Percentiles rank a stretch among this genome's conserved stretches.
Conservation (phyloP, 768 basidiomycete genomes). For the Omphalotus guepiniiformis region DNA sequence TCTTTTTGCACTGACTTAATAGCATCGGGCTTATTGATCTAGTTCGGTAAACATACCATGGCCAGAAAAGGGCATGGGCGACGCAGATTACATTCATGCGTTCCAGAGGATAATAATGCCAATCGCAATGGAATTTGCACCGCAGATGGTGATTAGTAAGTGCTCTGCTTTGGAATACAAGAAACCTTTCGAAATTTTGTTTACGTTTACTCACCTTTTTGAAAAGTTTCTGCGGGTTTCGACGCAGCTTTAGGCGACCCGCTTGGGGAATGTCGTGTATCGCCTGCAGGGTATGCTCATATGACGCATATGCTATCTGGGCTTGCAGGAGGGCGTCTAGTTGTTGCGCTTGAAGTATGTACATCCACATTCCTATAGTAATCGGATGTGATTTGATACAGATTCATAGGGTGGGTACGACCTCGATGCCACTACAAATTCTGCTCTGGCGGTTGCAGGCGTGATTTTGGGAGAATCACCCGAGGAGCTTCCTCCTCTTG, state of each 20-base stretch:
- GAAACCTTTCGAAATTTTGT: neutral
- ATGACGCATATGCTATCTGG: conserved; percentile 97
- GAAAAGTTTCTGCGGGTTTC: conserved; percentile 91
- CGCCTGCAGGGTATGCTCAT: conserved; percentile 92
- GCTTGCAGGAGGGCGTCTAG: conserved; percentile 82
- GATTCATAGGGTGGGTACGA: conserved; percentile 86
- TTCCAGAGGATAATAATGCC: conserved; percentile 97
- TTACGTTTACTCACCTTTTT: too few species aligned
- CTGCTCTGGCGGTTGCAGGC: conserved; percentile 80
- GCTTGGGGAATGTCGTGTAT: conserved; percentile 86
- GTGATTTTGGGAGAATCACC: conserved; percentile 91
- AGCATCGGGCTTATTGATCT: conserved; percentile 6
- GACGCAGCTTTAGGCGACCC: conserved; percentile 94
- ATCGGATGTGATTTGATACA: neutral
- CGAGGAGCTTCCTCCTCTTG: conserved; percentile 63
- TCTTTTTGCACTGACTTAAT: conserved; percentile 7
- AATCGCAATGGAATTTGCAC: conserved; percentile 93
- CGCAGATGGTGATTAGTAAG: conserved; percentile 94
- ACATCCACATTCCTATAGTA: neutral
- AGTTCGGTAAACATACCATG: conserved; percentile 97
- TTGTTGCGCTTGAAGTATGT: conserved; percentile 89
- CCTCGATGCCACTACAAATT: conserved; percentile 80
- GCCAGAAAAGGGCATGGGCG: conserved; percentile 83
- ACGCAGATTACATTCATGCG: conserved; percentile 95
- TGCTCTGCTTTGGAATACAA: conserved; percentile 7